Evolutionary conservation across 1,284 basidiomycete genomes (phyloP).

Genomic region (Moniliophthora roreri): DNA sequence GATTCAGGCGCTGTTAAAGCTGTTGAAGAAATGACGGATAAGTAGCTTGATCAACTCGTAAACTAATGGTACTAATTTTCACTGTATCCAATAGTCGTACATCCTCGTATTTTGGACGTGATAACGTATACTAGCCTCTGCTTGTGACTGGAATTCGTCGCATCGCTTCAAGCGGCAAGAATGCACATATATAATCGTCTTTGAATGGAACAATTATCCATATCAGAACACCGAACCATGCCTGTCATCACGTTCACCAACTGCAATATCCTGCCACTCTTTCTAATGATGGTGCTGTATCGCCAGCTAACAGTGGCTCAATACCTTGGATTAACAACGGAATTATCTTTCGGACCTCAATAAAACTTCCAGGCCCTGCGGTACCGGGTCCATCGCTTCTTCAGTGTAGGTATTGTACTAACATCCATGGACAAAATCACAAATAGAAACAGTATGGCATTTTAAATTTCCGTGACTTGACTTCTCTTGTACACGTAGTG

Average conservation of each 20-base stretch:
- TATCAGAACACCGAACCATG: too few species aligned
- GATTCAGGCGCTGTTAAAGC: constrained; percentile 34
- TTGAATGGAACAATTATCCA: too few species aligned
- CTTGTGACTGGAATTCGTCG: background rate
- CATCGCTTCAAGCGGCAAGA: background rate
- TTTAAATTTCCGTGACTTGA: constrained; percentile 21
- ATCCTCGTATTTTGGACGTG: too few species aligned
- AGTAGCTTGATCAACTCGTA: too few species aligned
- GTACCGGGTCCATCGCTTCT: background rate
- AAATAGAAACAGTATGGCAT: constrained; percentile 51
- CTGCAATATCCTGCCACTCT: constrained; percentile 40
- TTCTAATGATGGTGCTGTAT: constrained; percentile 44
- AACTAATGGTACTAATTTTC: too few species aligned
- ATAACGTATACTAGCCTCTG: too few species aligned
- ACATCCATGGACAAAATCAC: constrained; percentile 57
- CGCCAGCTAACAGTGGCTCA: too few species aligned
- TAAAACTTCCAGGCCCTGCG: constrained; percentile 52
- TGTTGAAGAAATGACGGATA: constrained; percentile 33
- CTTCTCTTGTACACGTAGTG: constrained; percentile 53
- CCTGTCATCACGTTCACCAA: constrained; percentile 37
- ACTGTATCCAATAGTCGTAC: too few species aligned
- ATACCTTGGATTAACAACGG: constrained; percentile 40
- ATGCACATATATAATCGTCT: too few species aligned
- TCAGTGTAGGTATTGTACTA: constrained; percentile 12
- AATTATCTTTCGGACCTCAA: constrained; percentile 53